These are phyloP conservation scores for Aspergillus neotritici DNA, from an alignment of 2,329 filamentous ascomycete species.

Conservation along the genomic window DNA sequence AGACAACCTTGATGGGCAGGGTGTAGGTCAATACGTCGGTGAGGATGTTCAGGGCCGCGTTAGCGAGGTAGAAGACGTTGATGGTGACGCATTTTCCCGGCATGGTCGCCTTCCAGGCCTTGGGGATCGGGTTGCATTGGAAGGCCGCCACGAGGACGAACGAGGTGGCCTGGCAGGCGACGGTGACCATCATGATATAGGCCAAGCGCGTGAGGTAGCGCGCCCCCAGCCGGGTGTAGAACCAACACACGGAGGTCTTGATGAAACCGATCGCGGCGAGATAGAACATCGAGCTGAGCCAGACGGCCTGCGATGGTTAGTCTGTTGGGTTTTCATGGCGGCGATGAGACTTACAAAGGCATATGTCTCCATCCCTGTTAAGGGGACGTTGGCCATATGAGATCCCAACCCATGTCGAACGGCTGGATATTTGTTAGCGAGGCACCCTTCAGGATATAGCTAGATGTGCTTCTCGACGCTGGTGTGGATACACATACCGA, in stretches of 20 bases:
- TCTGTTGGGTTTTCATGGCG: no score
- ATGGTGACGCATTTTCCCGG: conserved; percentile 44
- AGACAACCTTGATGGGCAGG: conserved; percentile 47
- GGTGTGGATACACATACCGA: conserved; percentile 18
- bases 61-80: conserved; percentile 47
- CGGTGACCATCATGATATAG: conserved; percentile 37
- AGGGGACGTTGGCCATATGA: conserved; percentile 7
- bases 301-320: conserved; percentile 29
- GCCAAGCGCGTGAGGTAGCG: conserved; percentile 31
- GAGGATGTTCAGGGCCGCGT: conserved; percentile 55
- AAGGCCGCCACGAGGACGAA: conserved; percentile 43
- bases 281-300: conserved; percentile 47
- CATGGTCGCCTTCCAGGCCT: conserved; percentile 35
- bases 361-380: conserved; percentile 10
- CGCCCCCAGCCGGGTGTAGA: conserved; percentile 44
- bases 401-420: conserved; percentile 17
- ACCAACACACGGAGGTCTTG: conserved; percentile 44
- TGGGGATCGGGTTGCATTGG: conserved; percentile 39
- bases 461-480: no score
- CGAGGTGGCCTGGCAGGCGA: conserved; percentile 36
- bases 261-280: conserved; percentile 44
- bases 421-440: conserved; percentile 7
- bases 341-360: conserved; percentile 4
- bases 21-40: conserved; percentile 54
- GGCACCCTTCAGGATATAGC: not conserved